Evolutionary conservation across 306 rosid genomes (phyloP).

Genomic region (Erythrophleum fordii): DNA sequence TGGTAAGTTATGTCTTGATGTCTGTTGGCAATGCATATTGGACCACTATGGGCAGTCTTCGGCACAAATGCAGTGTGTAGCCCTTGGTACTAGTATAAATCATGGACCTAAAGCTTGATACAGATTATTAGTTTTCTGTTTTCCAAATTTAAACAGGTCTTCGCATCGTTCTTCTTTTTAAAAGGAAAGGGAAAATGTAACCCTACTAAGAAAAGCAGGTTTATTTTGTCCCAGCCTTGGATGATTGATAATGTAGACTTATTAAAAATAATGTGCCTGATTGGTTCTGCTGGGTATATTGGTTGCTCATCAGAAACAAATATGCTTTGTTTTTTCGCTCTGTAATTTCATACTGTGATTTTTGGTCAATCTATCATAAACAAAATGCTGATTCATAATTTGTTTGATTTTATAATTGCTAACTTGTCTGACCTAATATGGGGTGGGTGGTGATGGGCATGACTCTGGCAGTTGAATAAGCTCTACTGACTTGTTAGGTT

Average conservation of each 20-base stretch:
- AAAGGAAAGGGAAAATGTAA: not conserved
- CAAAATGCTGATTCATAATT: not conserved
- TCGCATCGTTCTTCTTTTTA: conserved; percentile 1
- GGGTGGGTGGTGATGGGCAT: conserved; percentile 18
- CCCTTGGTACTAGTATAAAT: too few relatives aligned
- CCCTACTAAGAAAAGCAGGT: conserved; percentile 1
- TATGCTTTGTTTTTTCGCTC: not conserved
- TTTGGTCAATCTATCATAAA: not conserved
- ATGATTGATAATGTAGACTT: not conserved
- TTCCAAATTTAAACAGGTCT: not conserved
- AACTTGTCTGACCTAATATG: conserved; percentile 19
- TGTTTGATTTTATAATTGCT: not conserved
- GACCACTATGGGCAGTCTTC: not conserved
- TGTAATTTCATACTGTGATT: not conserved
- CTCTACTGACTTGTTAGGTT: not conserved
- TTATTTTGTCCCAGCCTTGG: not conserved
- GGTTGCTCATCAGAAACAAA: not conserved
- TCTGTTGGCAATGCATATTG: not conserved
- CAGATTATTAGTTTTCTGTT: not conserved
- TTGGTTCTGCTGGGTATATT: not conserved
- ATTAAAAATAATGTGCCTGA: not conserved
- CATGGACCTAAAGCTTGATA: not conserved
- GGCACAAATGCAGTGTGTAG: too few relatives aligned
- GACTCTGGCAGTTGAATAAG: conserved; percentile 12
- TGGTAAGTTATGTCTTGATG: conserved; percentile 52